These are phyloP conservation scores for Pseudogymnoascus sp. DNA, from an alignment of 2,329 filamentous ascomycete species.

Conservation along the genomic window DNA sequence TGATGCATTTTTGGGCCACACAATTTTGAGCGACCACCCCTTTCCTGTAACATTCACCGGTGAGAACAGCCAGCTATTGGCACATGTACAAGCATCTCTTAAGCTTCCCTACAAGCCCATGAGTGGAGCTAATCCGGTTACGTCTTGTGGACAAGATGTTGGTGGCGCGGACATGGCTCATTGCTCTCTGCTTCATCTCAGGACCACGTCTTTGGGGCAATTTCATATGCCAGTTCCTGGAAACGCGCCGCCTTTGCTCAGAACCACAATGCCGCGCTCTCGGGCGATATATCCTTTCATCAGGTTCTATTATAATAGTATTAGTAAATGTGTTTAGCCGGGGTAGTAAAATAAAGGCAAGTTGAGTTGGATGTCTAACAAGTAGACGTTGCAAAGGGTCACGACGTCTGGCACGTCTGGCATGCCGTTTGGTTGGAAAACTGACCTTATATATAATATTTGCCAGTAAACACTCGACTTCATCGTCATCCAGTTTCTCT, in stretches of 20 bases:
- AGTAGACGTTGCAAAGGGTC: background rate
- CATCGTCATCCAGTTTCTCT: slow-evolving; percentile 70
- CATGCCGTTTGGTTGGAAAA: slow-evolving; percentile 14
- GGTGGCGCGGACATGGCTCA: background rate
- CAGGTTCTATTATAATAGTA: slow-evolving; percentile 22
- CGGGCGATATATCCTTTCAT: slow-evolving; percentile 99
- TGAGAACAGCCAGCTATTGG: background rate
- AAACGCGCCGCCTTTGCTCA: slow-evolving; percentile 90
- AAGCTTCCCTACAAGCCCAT: background rate
- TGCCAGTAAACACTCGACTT: slow-evolving; percentile 89
- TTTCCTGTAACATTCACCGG: background rate
- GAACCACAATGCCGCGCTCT: slow-evolving; percentile 78
- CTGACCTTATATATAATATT: slow-evolving; percentile 97
- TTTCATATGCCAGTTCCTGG: slow-evolving; percentile 69
- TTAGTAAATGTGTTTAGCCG: slow-evolving; percentile 24
- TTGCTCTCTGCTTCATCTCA: background rate
- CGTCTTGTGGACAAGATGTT: background rate
- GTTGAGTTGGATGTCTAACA: background rate
- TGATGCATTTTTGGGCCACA: background rate
- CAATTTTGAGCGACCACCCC: background rate
- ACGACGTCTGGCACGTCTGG: background rate
- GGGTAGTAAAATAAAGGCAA: background rate
- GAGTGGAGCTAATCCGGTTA: background rate
- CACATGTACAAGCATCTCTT: background rate
- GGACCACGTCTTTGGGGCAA: background rate